phyloP scores from a whole-genome alignment of 441 rosid species.

The Melastoma candidum region DNA sequence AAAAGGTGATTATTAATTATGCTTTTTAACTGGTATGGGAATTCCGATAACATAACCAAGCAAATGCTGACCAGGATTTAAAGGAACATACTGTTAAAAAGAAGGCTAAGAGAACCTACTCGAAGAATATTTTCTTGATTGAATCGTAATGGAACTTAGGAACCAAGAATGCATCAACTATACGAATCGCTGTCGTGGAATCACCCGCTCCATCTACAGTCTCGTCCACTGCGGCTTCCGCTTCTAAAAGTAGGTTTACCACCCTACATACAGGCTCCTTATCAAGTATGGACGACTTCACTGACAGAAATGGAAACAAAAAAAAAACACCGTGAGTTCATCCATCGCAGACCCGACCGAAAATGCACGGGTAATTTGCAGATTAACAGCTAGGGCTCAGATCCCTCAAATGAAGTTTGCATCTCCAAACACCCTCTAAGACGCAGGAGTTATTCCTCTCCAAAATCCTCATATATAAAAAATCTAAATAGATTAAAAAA shows the following conservation, averaged over 20 bases:
- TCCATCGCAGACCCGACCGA: not conserved
- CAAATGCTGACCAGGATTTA: too few relatives aligned
- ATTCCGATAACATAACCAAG: too few relatives aligned
- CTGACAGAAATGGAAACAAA: constrained; percentile 24
- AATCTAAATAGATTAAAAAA: too few relatives aligned
- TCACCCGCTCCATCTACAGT: constrained; percentile 18
- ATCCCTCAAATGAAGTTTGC: too few relatives aligned
- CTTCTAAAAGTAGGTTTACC: constrained; percentile 44
- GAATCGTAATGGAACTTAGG: constrained; percentile 73
- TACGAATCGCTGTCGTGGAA: constrained; percentile 31
- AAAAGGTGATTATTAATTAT: not conserved
- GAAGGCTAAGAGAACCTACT: constrained; percentile 27
- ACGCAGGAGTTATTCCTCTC: too few relatives aligned
- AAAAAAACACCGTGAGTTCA: not conserved
- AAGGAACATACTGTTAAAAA: not conserved
- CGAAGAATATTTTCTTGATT: constrained; percentile 65
- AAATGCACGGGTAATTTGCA: not conserved
- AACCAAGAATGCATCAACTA: constrained; percentile 66
- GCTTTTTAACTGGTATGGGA: not conserved
- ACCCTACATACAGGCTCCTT: constrained; percentile 54
- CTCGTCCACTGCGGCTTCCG: constrained; percentile 55
- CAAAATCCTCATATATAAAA: too few relatives aligned
- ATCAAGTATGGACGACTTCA: constrained; percentile 57
- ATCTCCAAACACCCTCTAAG: too few relatives aligned
- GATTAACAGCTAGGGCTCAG: too few relatives aligned